phyloP scores from a whole-genome alignment of 208 protist genomes.

The Leishmania lainsoni region DNA sequence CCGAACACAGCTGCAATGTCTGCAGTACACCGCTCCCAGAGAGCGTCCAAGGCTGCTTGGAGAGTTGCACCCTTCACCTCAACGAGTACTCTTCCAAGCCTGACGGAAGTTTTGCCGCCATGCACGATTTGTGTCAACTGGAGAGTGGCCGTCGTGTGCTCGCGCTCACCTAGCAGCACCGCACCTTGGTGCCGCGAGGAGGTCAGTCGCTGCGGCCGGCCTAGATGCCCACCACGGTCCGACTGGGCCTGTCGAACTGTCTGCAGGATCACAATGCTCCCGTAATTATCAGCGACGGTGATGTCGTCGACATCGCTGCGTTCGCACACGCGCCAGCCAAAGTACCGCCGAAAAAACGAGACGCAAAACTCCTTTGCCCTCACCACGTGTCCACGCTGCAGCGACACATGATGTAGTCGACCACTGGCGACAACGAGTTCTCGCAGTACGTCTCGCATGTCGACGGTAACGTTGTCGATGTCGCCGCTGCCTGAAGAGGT shows the following conservation, averaged over 20 bases:
- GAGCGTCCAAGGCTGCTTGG: slow-evolving; percentile 1
- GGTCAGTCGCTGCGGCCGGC: background rate
- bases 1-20: slow-evolving; percentile 18
- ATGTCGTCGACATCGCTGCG: slow-evolving; percentile 16
- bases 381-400: slow-evolving; percentile 11
- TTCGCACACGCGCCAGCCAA: slow-evolving; percentile 39
- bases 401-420: background rate
- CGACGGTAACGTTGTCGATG: background rate
- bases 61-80: slow-evolving; percentile 5
- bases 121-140: slow-evolving; percentile 18
- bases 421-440: background rate
- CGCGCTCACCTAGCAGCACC: background rate
- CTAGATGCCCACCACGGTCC: background rate
- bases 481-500: background rate
- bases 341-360: slow-evolving; percentile 42
- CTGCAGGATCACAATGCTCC: slow-evolving; percentile 20
- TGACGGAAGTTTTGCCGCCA: background rate
- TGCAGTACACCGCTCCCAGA: slow-evolving; percentile 23
- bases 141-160: slow-evolving; percentile 1
- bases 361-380: slow-evolving; percentile 36
- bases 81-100: slow-evolving; percentile 20
- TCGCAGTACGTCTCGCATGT: background rate
- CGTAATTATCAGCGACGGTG: background rate
- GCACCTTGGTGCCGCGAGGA: background rate
- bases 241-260: background rate